Evolutionary conservation across 176 grass and related monocot species (phyloP).

Genomic region (Alloteropsis semialata): DNA sequence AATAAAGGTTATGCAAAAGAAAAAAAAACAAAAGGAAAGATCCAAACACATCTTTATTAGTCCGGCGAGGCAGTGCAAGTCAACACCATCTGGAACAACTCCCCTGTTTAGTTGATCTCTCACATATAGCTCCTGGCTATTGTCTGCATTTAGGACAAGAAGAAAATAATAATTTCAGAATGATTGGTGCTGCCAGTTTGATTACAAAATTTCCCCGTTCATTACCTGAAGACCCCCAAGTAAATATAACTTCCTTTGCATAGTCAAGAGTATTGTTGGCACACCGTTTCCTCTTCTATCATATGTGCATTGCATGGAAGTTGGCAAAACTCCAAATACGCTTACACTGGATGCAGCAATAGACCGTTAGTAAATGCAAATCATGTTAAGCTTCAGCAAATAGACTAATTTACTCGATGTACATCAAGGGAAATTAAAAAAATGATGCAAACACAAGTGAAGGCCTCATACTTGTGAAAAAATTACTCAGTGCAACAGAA

Average conservation of each 20-base stretch:
- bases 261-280: constrained; percentile 78
- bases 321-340: constrained; percentile 95
- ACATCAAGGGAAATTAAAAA: background rate
- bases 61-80: constrained; percentile 80
- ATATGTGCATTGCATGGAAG: constrained; percentile 93
- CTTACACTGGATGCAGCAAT: constrained; percentile 58
- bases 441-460: background rate
- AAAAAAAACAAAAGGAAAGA: background rate
- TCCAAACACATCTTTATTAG: constrained; percentile 71
- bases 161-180: constrained; percentile 19
- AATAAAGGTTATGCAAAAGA: background rate
- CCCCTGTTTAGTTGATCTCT: constrained; percentile 84
- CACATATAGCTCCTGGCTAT: constrained; percentile 76
- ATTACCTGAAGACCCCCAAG: constrained; percentile 85
- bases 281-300: constrained; percentile 94
- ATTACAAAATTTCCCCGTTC: background rate
- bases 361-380: background rate
- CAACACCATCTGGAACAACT: constrained; percentile 76
- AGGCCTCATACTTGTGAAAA: background rate
- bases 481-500: background rate
- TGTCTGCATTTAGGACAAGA: constrained; percentile 70
- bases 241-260: constrained; percentile 85
- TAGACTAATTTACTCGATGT: background rate
- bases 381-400: background rate
- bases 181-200: background rate